phyloP scores from a whole-genome alignment of 1,139 yeast genomes.

The Magnusiomyces tetraspermus region DNA sequence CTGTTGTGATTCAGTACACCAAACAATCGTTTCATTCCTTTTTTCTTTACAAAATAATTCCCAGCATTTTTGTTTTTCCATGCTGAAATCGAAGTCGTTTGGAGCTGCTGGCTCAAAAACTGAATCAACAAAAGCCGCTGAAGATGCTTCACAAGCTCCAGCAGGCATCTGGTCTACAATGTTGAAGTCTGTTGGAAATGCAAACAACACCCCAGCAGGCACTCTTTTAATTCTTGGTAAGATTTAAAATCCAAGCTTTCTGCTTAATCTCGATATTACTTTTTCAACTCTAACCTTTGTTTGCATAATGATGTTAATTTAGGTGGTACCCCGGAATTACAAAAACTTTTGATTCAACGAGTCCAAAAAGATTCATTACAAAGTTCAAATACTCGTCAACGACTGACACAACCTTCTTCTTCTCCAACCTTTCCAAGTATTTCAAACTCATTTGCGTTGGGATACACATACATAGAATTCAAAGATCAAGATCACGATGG shows the following conservation, averaged over 20 bases:
- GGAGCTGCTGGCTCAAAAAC: neutral
- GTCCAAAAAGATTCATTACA: constrained; percentile 10
- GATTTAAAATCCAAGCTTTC: neutral
- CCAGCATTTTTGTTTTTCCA: too few species aligned
- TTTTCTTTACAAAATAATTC: too few species aligned
- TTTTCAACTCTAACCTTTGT: constrained; percentile 8
- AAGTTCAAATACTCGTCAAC: neutral
- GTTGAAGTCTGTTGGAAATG: constrained; percentile 20
- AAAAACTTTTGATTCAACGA: constrained; percentile 15
- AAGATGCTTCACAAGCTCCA: neutral
- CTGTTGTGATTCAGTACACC: too few species aligned
- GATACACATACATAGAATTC: constrained; percentile 32
- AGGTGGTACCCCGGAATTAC: constrained; percentile 18
- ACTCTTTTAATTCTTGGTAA: constrained; percentile 18
- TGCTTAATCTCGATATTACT: constrained; percentile 8
- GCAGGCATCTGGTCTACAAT: constrained; percentile 21
- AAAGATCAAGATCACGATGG: constrained; percentile 30
- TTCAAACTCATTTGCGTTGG: constrained; percentile 29
- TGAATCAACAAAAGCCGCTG: neutral
- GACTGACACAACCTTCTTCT: constrained; percentile 2
- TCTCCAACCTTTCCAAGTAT: constrained; percentile 17
- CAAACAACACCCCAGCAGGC: constrained; percentile 16
- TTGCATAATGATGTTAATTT: too few species aligned
- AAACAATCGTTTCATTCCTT: too few species aligned
- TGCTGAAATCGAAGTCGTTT: neutral